Base-by-base conservation (phyloP, 2,329 filamentous ascomycete genomes). In the Neonectria sp. region DNA sequence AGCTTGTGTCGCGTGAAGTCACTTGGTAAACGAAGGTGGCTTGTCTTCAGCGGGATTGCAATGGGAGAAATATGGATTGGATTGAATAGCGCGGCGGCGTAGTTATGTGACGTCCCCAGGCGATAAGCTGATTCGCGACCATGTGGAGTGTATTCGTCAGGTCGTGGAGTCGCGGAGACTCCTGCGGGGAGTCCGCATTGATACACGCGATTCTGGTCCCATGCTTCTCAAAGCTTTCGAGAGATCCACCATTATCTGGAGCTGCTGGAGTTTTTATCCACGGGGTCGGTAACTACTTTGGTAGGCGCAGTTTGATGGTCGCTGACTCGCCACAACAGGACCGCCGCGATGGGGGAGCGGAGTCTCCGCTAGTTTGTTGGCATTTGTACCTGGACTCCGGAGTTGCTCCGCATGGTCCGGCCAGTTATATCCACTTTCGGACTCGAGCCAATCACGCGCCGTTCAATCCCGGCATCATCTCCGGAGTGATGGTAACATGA, bases 21-120 rank as follows among this genome's bases (percentile, higher is more conserved):
- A n/a, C 27, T 21, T 33, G 15, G 17, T 12, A 13, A 49, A 13
- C 5, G 7, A 15, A 29, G 35, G n/a, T 17, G 24, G 33, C 6
- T 29, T 12, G 33, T 27, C 25, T 43, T 29, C 12, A 43, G 35
- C 17, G 17, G 49, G 7, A 27, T 15, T 51, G 8, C 13, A 21
- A 52, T 12, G 27, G 29, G 11, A 33, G 31, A 52, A 31, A 31
- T 40, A 48, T 5, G 48, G 27, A 9, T 11, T 9, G 15, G 27
- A 11, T 33, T 9, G 8, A 21, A 52, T 48, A 33, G 29, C 31
- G 29, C 15, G 49, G 33, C 17, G 17, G 49, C 37, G 49, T 33
- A 11, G 48, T 21, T 52, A 52, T 52, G 33, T 52, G 49, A 52
- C 13, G 48, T 52, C 27, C 17, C 49, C 29, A 21, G 13, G 49